These are phyloP conservation scores for Malus hybrid DNA, from an alignment of 331 rosid species.

Conservation along the genomic window DNA sequence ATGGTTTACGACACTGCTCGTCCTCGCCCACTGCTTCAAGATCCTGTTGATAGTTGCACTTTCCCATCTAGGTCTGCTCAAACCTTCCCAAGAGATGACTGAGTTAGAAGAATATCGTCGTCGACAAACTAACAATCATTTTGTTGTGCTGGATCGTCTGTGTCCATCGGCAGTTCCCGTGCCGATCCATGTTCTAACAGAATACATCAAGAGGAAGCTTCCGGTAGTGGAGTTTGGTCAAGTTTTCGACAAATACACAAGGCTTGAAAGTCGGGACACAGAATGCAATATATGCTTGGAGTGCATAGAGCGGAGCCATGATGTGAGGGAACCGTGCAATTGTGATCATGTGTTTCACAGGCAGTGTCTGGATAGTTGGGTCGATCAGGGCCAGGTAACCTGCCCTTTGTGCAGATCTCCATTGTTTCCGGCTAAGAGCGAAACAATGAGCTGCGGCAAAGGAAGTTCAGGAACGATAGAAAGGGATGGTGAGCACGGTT, in stretches of 20 bases:
- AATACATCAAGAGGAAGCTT: conserved; percentile 18
- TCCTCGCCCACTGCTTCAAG: too few relatives aligned
- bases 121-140: too few relatives aligned
- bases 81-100: too few relatives aligned
- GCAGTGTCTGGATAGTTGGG: conserved; percentile 26
- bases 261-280: not conserved
- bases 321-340: conserved; percentile 14
- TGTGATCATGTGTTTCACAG: conserved; percentile 27
- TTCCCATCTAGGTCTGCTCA: too few relatives aligned
- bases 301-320: conserved; percentile 17
- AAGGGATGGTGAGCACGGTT: not conserved
- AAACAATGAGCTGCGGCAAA: not conserved
- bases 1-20: too few relatives aligned
- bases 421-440: not conserved
- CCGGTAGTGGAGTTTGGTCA: not conserved
- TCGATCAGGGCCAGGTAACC: conserved; percentile 17
- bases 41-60: too few relatives aligned
- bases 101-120: too few relatives aligned
- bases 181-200: conserved; percentile 11
- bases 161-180: conserved; percentile 7
- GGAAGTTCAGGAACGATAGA: not conserved
- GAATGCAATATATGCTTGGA: conserved; percentile 18
- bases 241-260: not conserved
- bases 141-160: too few relatives aligned
- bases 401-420: conserved; percentile 35